Percentiles rank a stretch among this genome's conserved stretches.
phyloP scores from a whole-genome alignment of 2,329 filamentous ascomycete species.

The Myriosclerotinia curreyana region DNA sequence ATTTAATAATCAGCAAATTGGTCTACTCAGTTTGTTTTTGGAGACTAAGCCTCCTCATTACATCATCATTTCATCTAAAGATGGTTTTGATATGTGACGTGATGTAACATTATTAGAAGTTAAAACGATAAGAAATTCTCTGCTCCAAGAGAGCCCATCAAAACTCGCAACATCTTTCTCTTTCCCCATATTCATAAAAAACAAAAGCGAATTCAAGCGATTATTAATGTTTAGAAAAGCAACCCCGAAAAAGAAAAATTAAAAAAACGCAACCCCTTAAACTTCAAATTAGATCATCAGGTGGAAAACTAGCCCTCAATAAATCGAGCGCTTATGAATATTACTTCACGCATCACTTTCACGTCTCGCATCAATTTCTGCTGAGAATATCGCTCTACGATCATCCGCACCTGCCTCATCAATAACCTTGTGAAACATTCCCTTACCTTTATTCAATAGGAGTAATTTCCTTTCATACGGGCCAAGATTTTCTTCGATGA shows the following conservation, averaged over 20 bases:
- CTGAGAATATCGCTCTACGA: conserved; percentile 4
- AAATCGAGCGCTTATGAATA: conserved; percentile 15
- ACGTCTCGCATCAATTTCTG: conserved; percentile 12
- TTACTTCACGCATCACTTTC: conserved; percentile 9
- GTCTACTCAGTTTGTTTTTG: neutral
- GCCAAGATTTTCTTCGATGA: conserved; percentile 54
- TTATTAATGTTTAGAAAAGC: neutral
- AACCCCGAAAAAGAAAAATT: conserved; percentile 14
- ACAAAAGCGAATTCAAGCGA: neutral
- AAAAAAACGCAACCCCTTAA: conserved; percentile 15
- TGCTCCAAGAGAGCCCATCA: neutral
- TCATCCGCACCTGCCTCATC: conserved; percentile 16
- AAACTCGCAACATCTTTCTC: neutral
- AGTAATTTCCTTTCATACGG: conserved; percentile 52
- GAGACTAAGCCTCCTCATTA: neutral
- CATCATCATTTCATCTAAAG: conserved; percentile 18
- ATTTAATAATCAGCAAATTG: conserved; percentile 10
- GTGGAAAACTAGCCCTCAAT: conserved; percentile 18
- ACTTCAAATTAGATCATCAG: conserved; percentile 16
- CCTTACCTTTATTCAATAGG: conserved; percentile 40
- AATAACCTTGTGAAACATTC: conserved; percentile 22
- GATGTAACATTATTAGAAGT: conserved; percentile 8
- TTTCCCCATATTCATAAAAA: neutral
- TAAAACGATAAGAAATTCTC: neutral
- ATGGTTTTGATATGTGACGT: conserved; percentile 15